phyloP scores from a whole-genome alignment of 805 yeast species.

The Sungouiella blattae region DNA sequence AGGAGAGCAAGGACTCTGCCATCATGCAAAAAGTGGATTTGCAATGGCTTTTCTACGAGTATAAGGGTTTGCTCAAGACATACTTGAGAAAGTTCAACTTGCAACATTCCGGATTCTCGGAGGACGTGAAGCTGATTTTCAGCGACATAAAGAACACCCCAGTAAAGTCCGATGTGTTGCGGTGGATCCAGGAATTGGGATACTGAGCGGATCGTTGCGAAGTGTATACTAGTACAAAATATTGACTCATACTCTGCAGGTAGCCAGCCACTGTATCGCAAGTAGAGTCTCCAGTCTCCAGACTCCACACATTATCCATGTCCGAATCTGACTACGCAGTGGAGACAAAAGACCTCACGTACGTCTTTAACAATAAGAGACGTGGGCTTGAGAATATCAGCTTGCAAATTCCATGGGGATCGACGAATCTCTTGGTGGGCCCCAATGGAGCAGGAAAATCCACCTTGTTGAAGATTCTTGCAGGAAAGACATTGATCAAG shows the following conservation, averaged over 20 bases:
- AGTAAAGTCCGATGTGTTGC: conserved; percentile 12
- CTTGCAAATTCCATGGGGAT: conserved; percentile 61
- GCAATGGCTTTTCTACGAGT: conserved; percentile 43
- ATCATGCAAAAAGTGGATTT: conserved; percentile 25
- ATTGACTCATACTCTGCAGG: no score
- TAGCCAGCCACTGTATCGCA: background rate
- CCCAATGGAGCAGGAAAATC: conserved; percentile 98
- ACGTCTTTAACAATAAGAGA: conserved; percentile 59
- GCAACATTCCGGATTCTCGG: conserved; percentile 10
- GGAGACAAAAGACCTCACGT: conserved; percentile 60
- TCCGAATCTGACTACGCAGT: conserved; percentile 42
- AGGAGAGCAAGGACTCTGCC: conserved; percentile 21
- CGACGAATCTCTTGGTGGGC: conserved; percentile 79
- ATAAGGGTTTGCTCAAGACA: conserved; percentile 38
- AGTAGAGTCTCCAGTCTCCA: background rate
- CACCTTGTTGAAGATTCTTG: conserved; percentile 75
- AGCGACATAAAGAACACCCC: conserved; percentile 13
- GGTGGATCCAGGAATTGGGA: conserved; percentile 16
- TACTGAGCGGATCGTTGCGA: conserved; percentile 6
- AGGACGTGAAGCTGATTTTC: conserved; percentile 11
- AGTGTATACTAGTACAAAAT: no score
- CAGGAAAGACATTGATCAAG: conserved; percentile 86
- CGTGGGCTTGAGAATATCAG: conserved; percentile 62
- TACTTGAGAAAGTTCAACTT: conserved; percentile 29
- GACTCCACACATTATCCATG: background rate